Percentiles rank a stretch among this genome's conserved stretches.
Evolutionary conservation across 2,329 filamentous ascomycete species (phyloP).

Genomic region (Hypoxylon sp.): DNA sequence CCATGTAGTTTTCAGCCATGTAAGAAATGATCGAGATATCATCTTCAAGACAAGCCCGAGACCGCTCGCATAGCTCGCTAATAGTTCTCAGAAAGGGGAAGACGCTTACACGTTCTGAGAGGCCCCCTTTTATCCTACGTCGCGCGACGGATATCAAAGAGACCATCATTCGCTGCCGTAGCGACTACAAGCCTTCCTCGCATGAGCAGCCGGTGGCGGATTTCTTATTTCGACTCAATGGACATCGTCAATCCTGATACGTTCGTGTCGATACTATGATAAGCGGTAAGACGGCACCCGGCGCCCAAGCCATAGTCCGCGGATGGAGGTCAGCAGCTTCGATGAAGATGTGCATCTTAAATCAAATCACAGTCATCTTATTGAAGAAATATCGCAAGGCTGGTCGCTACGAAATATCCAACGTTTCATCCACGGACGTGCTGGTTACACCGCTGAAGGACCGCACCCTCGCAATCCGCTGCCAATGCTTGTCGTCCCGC

Average conservation of each 20-base stretch:
- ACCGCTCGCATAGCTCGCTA: neutral
- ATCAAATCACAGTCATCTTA: neutral
- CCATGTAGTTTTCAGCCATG: neutral
- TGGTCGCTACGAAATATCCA: neutral
- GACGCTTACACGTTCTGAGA: neutral
- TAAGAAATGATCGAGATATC: neutral
- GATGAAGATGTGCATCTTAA: neutral
- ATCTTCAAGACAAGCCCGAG: neutral
- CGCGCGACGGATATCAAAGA: neutral
- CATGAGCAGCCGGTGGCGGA: neutral
- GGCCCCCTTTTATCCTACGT: neutral
- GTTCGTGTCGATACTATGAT: neutral
- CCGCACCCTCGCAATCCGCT: neutral
- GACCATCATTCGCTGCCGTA: neutral
- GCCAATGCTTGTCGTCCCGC: neutral
- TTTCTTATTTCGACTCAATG: neutral
- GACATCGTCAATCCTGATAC: neutral
- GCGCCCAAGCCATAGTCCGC: neutral
- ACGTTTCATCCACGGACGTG: neutral
- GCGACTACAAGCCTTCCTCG: neutral
- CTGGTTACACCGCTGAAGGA: neutral
- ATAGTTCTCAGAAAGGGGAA: neutral
- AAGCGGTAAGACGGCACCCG: neutral
- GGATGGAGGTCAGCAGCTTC: neutral
- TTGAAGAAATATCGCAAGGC: neutral